These are phyloP conservation scores for Melaleuca alternifolia DNA, from an alignment of 345 rosid species.

Conservation along the genomic window DNA sequence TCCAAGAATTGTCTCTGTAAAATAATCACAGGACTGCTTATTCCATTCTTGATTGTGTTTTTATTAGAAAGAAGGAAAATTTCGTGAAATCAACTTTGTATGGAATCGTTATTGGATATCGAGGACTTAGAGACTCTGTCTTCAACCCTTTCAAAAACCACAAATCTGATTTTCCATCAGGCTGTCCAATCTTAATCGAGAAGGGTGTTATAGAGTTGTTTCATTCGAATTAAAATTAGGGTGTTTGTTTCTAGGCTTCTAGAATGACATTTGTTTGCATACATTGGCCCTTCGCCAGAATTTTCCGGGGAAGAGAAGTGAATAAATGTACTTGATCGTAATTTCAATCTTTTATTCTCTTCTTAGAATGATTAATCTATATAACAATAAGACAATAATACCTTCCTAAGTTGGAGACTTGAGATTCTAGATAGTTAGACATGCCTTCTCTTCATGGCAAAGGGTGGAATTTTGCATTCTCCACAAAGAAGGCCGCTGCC, in stretches of 20 bases:
- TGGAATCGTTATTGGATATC: background rate
- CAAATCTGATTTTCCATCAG: background rate
- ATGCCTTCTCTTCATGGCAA: background rate
- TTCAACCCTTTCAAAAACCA: background rate
- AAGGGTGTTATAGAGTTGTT: too few species aligned
- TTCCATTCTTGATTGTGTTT: background rate
- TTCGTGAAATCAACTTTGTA: background rate
- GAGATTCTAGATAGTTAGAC: too few species aligned
- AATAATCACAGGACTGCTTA: background rate
- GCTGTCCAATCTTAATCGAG: too few species aligned
- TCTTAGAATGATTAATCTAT: too few species aligned
- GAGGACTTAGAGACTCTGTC: background rate
- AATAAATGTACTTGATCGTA: too few species aligned
- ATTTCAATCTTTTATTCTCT: too few species aligned
- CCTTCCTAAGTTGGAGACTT: too few species aligned
- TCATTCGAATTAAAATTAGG: background rate
- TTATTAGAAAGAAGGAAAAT: background rate
- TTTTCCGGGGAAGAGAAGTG: too few species aligned
- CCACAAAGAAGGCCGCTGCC: too few species aligned
- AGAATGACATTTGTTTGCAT: background rate
- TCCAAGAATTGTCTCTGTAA: background rate
- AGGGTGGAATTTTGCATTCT: background rate
- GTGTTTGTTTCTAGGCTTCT: background rate
- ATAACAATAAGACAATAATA: too few species aligned
- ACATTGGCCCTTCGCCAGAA: too few species aligned